Evolutionary conservation across 2,329 filamentous ascomycete genomes (phyloP).

Genomic region (Epichloe aotearoae): DNA sequence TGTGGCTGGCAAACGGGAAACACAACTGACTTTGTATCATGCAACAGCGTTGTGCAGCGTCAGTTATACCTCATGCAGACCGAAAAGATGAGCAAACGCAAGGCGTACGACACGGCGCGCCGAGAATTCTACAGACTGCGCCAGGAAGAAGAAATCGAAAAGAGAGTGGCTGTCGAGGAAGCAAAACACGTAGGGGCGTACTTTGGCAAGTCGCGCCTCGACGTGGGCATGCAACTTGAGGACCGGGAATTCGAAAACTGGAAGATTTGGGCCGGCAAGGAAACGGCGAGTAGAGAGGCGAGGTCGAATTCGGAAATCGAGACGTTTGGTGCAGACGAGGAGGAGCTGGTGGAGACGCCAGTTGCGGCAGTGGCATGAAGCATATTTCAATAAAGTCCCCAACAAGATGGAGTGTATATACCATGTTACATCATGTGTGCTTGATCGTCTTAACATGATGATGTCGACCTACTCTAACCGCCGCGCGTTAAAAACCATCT

Average conservation of each 20-base stretch:
- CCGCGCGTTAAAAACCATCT: conserved; percentile 26
- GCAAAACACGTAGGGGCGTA: conserved; percentile 74
- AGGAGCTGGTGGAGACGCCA: conserved; percentile 12
- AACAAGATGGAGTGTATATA: conserved; percentile 8
- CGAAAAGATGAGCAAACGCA: conserved; percentile 41
- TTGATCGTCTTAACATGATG: neutral
- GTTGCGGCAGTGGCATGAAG: conserved; percentile 7
- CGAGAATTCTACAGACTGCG: conserved; percentile 83
- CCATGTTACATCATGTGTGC: conserved; percentile 12
- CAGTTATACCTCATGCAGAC: conserved; percentile 75
- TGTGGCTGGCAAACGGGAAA: neutral
- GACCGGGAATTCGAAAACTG: conserved; percentile 68
- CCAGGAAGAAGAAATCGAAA: conserved; percentile 69
- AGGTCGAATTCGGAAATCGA: conserved; percentile 29
- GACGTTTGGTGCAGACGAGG: conserved; percentile 26
- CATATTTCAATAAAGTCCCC: neutral
- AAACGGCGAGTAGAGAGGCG: conserved; percentile 29
- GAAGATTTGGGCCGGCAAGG: conserved; percentile 60
- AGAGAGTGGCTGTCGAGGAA: conserved; percentile 76
- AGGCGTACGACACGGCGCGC: conserved; percentile 77
- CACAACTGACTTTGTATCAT: neutral
- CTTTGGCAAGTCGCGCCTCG: conserved; percentile 65
- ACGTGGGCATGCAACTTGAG: conserved; percentile 73
- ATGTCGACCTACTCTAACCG: conserved; percentile 12
- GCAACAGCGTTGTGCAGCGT: conserved; percentile 71